A percentile compares a stretch with the other conserved stretches of the same genome.
Conservation (phyloP, 768 basidiomycete genomes). For the Crassisporium funariophilum region DNA sequence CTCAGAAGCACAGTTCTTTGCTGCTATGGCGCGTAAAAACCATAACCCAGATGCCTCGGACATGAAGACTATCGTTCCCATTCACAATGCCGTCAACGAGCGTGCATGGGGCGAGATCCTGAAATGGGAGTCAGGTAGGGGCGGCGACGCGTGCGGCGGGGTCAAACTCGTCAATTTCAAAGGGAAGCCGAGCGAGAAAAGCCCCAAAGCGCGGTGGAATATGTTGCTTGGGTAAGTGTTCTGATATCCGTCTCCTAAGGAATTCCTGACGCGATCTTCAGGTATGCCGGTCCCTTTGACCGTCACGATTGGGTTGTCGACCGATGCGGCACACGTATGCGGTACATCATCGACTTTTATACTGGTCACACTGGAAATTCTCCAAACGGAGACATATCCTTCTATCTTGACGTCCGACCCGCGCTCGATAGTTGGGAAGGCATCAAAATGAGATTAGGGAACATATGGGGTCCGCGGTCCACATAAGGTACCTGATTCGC, state of each 20-base stretch:
- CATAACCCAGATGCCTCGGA: conserved; percentile 85
- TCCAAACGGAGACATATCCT: conserved; percentile 63
- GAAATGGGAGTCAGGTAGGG: conserved; percentile 80
- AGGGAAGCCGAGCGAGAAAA: conserved; percentile 80
- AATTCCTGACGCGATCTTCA: conserved; percentile 33
- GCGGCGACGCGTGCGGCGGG: conserved; percentile 82
- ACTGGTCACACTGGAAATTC: conserved; percentile 64
- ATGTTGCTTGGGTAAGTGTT: conserved; percentile 75
- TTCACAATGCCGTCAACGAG: conserved; percentile 99
- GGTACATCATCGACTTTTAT: conserved; percentile 99
- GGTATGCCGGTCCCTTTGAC: conserved; percentile 94
- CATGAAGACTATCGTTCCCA: conserved; percentile 95
- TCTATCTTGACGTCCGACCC: conserved; percentile 93
- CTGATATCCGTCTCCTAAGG: conserved; percentile 1
- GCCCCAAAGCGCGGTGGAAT: conserved; percentile 80
- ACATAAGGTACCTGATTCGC: conserved; percentile 14
- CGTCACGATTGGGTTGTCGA: conserved; percentile 97
- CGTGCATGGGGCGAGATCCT: conserved; percentile 83
- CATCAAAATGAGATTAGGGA: conserved; percentile 75
- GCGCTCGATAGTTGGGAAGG: conserved; percentile 95
- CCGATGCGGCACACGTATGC: conserved; percentile 83
- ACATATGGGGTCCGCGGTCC: conserved; percentile 46
- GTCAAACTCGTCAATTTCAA: conserved; percentile 87
- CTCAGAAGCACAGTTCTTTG: conserved; percentile 96
- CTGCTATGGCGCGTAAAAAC: conserved; percentile 95